These are phyloP conservation scores for Passiflora organensis DNA, from an alignment of 345 rosid species.

Conservation along the genomic window DNA sequence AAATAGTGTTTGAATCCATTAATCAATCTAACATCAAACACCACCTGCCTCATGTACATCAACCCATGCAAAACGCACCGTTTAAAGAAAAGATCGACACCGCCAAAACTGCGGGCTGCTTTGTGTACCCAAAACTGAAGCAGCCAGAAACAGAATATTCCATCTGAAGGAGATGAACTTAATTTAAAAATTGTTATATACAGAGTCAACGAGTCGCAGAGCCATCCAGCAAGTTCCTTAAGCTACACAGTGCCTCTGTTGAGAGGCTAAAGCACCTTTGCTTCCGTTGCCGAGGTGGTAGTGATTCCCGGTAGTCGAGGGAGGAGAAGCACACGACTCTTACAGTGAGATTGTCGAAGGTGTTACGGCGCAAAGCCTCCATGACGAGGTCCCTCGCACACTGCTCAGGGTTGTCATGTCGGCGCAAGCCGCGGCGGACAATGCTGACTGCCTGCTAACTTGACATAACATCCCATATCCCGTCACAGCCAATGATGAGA, in stretches of 20 bases:
- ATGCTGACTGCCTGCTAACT: conserved; percentile 77
- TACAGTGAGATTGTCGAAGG: conserved; percentile 75
- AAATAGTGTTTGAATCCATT: too few relatives aligned
- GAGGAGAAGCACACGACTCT: conserved; percentile 63
- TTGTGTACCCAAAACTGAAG: conserved; percentile 31
- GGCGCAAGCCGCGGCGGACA: conserved; percentile 50
- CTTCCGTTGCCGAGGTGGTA: conserved; percentile 36
- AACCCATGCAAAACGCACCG: conserved; percentile 4
- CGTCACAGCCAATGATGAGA: conserved; percentile 83
- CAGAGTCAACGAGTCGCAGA: conserved; percentile 28
- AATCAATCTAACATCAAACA: conserved; percentile 21
- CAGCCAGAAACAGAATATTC: conserved; percentile 31
- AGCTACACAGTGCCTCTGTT: conserved; percentile 59
- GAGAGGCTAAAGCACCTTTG: conserved; percentile 56
- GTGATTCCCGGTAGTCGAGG: conserved; percentile 34
- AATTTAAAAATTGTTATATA: conserved; percentile 4
- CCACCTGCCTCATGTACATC: conserved; percentile 22
- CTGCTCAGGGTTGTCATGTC: conserved; percentile 65
- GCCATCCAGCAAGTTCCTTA: conserved; percentile 53
- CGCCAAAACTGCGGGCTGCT: conserved; percentile 40
- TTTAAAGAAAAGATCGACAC: conserved; percentile 18
- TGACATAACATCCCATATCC: conserved; percentile 87
- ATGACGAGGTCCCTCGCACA: conserved; percentile 73
- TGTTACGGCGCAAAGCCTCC: conserved; percentile 56
- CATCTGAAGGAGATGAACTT: not conserved